Evolutionary conservation across 2,329 filamentous ascomycete genomes (phyloP), one percentile per base, ranked within the genome.

Genomic region (Colletotrichum sojae): DNA sequence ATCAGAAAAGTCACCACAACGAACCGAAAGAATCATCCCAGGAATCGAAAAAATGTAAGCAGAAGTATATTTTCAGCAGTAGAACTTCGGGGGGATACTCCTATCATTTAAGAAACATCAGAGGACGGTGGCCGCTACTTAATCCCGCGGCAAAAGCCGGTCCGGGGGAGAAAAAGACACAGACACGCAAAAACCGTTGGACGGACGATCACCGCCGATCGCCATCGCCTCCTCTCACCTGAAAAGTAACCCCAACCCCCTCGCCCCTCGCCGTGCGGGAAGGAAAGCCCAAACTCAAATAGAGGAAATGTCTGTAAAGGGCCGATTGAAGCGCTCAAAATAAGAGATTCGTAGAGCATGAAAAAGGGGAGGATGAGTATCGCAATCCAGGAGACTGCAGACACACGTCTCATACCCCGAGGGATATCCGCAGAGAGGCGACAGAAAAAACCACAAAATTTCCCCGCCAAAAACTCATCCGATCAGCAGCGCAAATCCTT

Each of bases 191-290:
- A 2, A 31, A 31, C 27, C 5, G 27, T 9, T 9, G 27, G 27
- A 63, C 57, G 39, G 67, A 54, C 63, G 67, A 69, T 69, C 67
- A 64, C 56, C 67, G 67, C 67, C 63, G 67, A 69, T 69, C 67
- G 45, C 56, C 63, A 67, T 67, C 51, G 46, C 57, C 51, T 43
- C 56, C 63, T 67, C 67, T 53, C 56, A 53, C 63, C 63, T 57
- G 63, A 62, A 46, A 62, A 6, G 55, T 48, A 52, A 59, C 63
- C 65, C 46, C 56, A 46, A 53, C 36, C 22, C 36, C 4, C 48
- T 31, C 16, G 13, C n/a, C 55, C n/a, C 9, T 5, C 22, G 10
- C 15, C 27, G 27, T 56, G n/a, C n/a, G n/a, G 25, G 15, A 25
- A 39, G 20, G 31, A 20, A 9, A 36, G n/a, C 48, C 51, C 2